Conservation (phyloP, 1,284 basidiomycete species). For the Cryptococcus deneoformans region DNA sequence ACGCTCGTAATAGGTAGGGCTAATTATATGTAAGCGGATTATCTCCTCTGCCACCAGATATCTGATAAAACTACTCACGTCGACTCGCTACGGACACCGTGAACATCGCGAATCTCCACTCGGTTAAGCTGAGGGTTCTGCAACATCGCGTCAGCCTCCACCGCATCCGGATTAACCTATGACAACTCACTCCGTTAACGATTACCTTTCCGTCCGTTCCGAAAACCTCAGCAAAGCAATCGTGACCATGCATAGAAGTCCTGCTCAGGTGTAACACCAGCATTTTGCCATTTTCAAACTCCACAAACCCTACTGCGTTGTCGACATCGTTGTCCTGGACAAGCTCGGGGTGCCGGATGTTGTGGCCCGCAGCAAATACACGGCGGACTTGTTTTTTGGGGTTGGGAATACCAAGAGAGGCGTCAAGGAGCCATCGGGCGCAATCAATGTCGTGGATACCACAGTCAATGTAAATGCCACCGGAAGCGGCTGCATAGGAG, state of each 20-base stretch:
- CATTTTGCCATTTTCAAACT: conserved; percentile 16
- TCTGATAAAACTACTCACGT: conserved; percentile 12
- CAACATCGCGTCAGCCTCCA: background rate
- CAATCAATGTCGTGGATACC: conserved; percentile 41
- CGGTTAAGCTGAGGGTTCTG: conserved; percentile 26
- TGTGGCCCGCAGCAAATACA: conserved; percentile 27
- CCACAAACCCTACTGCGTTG: conserved; percentile 27
- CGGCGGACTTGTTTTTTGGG: conserved; percentile 22
- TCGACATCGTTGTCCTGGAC: conserved; percentile 25
- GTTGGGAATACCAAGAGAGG: conserved; percentile 10
- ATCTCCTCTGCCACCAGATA: too few relatives aligned
- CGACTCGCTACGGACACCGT: conserved; percentile 29
- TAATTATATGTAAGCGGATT: background rate
- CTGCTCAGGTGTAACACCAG: conserved; percentile 25
- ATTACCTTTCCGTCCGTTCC: conserved; percentile 28
- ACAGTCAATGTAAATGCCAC: conserved; percentile 37
- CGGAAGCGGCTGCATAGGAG: conserved; percentile 25
- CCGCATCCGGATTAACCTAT: background rate
- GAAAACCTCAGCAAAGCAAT: conserved; percentile 28
- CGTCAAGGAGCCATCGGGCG: conserved; percentile 23
- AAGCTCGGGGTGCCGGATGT: conserved; percentile 31
- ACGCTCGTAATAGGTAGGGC: conserved; percentile 18
- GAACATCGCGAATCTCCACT: conserved; percentile 25
- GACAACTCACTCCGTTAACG: conserved; percentile 26
- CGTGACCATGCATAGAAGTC: conserved; percentile 30